These are phyloP conservation scores for Monotropa hypopitys DNA, from an alignment of 179 eudicot genomes.

Conservation along the genomic window DNA sequence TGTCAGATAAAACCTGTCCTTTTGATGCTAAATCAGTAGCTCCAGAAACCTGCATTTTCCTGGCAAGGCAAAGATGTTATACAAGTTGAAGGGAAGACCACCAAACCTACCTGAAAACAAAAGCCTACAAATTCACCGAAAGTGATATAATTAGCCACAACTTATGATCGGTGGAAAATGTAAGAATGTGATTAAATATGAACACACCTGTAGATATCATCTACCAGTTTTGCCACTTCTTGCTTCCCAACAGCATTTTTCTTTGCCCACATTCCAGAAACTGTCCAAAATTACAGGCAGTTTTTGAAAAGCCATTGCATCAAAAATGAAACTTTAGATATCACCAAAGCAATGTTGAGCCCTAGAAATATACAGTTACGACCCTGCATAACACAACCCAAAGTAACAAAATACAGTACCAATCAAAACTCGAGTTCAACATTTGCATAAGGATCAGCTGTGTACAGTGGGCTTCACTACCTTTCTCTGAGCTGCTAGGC, in stretches of 20 bases:
- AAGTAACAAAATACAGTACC: neutral
- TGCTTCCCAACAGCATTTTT: slow-evolving; percentile 59
- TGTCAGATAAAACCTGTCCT: slow-evolving; percentile 29
- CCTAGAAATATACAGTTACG: neutral
- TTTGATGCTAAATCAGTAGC: slow-evolving; percentile 78
- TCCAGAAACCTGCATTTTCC: slow-evolving; percentile 78
- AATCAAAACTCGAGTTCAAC: neutral
- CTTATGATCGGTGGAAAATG: neutral
- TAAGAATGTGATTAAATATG: neutral
- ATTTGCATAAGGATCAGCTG: neutral
- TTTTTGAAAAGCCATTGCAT: neutral
- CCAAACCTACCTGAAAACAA: neutral
- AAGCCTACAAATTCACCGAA: neutral
- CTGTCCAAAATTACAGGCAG: slow-evolving; percentile 23
- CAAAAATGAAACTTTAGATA: neutral
- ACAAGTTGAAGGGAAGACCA: neutral
- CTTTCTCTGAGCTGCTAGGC: neutral
- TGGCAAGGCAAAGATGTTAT: slow-evolving; percentile 17
- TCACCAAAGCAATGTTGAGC: neutral
- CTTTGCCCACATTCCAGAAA: slow-evolving; percentile 66
- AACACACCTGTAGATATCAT: slow-evolving; percentile 77
- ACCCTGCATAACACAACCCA: neutral
- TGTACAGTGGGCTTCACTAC: neutral
- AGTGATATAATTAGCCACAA: neutral
- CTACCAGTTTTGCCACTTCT: slow-evolving; percentile 66